These are phyloP conservation scores for Ogataea pilisensis DNA, from an alignment of 805 yeast species.

Conservation along the genomic window DNA sequence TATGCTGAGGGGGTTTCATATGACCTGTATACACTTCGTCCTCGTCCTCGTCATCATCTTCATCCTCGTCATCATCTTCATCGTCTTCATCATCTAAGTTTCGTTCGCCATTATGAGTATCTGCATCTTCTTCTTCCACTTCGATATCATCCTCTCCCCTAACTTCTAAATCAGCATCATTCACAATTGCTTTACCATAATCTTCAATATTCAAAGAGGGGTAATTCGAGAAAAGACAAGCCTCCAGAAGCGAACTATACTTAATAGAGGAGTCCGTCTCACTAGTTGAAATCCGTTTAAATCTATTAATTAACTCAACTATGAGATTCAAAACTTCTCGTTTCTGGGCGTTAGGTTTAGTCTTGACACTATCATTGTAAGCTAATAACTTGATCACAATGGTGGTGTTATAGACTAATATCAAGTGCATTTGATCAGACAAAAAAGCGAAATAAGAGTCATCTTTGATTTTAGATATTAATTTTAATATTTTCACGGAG, in stretches of 20 bases:
- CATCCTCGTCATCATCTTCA: slow-evolving; percentile 3
- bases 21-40: not conserved
- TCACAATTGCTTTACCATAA: not conserved
- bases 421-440: slow-evolving; percentile 66
- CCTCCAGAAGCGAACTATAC: slow-evolving; percentile 7
- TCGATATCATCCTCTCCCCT: slow-evolving; percentile 3
- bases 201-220: slow-evolving; percentile 3
- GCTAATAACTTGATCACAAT: slow-evolving; percentile 31
- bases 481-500: slow-evolving; percentile 39
- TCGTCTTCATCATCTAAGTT: not conserved
- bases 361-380: slow-evolving; percentile 6
- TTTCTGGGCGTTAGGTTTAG: slow-evolving; percentile 3
- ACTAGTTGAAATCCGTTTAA: slow-evolving; percentile 12
- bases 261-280: slow-evolving; percentile 7
- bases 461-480: slow-evolving; percentile 33
- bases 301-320: slow-evolving; percentile 10
- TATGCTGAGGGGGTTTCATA: not conserved
- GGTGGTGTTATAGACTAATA: slow-evolving; percentile 40
- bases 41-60: not conserved
- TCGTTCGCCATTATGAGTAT: too few species aligned
- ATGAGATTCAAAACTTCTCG: slow-evolving; percentile 7
- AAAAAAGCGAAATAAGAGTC: slow-evolving; percentile 62
- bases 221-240: slow-evolving; percentile 4
- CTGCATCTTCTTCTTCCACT: slow-evolving; percentile 5
- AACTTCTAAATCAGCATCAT: not conserved